phyloP scores from a whole-genome alignment of 352 stramenopile species.

The Aphanomyces invadans region DNA sequence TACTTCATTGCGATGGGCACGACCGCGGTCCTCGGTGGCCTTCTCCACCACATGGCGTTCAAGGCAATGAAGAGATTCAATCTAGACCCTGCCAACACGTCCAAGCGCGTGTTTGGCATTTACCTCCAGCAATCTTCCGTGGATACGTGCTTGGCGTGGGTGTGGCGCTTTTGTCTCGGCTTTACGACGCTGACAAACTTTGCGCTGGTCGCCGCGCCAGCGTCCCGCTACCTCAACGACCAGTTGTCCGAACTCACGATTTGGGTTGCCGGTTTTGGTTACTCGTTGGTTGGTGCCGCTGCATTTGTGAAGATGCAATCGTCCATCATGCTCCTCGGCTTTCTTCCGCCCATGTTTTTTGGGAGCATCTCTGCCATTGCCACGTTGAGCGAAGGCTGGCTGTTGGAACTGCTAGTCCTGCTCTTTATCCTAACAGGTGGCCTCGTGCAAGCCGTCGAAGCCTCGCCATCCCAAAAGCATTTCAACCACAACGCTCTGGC shows the following conservation, averaged over 20 bases:
- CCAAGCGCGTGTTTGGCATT: constrained; percentile 53
- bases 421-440: constrained; percentile 65
- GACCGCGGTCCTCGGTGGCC: constrained; percentile 59
- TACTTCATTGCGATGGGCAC: constrained; percentile 82
- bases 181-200: constrained; percentile 83
- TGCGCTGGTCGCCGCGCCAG: constrained; percentile 62
- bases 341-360: constrained; percentile 76
- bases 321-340: constrained; percentile 74
- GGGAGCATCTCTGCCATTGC: constrained; percentile 61
- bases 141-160: constrained; percentile 57
- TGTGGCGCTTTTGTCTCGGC: constrained; percentile 76
- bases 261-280: constrained; percentile 47
- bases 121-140: constrained; percentile 60
- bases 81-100: constrained; percentile 41
- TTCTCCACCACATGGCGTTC: constrained; percentile 78
- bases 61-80: constrained; percentile 64
- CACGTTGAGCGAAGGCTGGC: constrained; percentile 74
- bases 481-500: constrained; percentile 87
- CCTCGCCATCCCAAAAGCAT: constrained; percentile 68
- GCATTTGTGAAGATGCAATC: constrained; percentile 78
- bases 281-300: constrained; percentile 65
- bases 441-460: constrained; percentile 73
- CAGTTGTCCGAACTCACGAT: constrained; percentile 75
- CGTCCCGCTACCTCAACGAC: constrained; percentile 63
- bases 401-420: constrained; percentile 80